Evolutionary conservation across 2,329 filamentous ascomycete species (phyloP).

Genomic region (Tolypocladium ovalisporum): DNA sequence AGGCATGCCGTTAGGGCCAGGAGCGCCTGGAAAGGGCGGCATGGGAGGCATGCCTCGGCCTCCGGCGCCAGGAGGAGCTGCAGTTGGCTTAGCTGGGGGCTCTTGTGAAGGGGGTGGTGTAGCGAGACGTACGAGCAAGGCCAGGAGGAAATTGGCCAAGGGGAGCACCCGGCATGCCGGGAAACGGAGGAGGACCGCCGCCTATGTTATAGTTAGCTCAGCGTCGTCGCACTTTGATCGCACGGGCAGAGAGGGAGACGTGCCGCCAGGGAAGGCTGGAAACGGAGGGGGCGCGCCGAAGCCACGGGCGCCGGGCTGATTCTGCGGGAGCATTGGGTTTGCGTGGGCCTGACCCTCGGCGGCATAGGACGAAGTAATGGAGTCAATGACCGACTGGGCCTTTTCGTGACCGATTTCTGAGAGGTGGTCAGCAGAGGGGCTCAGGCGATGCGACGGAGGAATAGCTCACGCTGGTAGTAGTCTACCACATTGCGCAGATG

Average conservation of each 20-base stretch:
- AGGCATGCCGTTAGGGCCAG: slow-evolving; percentile 35
- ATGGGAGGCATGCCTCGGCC: slow-evolving; percentile 34
- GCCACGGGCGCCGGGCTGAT: slow-evolving; percentile 44
- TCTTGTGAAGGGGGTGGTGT: not conserved
- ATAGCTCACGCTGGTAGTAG: slow-evolving; percentile 78
- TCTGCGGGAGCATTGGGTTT: slow-evolving; percentile 72
- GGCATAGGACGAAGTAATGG: slow-evolving; percentile 90
- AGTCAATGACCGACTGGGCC: slow-evolving; percentile 96
- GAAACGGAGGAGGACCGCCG: slow-evolving; percentile 46
- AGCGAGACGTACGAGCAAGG: slow-evolving; percentile 39
- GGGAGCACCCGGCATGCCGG: slow-evolving; percentile 33
- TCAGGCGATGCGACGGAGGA: not conserved
- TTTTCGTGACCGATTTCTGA: slow-evolving; percentile 98
- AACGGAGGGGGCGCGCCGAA: slow-evolving; percentile 38
- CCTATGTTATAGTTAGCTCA: slow-evolving; percentile 12
- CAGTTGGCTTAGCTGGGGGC: not conserved
- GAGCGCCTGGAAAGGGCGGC: slow-evolving; percentile 35
- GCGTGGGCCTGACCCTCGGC: slow-evolving; percentile 80
- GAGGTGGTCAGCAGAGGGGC: not conserved
- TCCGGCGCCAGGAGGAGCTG: slow-evolving; percentile 23
- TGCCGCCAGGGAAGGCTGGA: slow-evolving; percentile 46
- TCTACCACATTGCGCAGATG: slow-evolving; percentile 95
- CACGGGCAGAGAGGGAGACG: slow-evolving; percentile 14
- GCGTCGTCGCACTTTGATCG: not conserved
- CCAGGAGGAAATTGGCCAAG: slow-evolving; percentile 29